These are phyloP conservation scores for Echinochloa phyllopogon DNA, from an alignment of 176 grass and related monocot genomes.

Conservation along the genomic window DNA sequence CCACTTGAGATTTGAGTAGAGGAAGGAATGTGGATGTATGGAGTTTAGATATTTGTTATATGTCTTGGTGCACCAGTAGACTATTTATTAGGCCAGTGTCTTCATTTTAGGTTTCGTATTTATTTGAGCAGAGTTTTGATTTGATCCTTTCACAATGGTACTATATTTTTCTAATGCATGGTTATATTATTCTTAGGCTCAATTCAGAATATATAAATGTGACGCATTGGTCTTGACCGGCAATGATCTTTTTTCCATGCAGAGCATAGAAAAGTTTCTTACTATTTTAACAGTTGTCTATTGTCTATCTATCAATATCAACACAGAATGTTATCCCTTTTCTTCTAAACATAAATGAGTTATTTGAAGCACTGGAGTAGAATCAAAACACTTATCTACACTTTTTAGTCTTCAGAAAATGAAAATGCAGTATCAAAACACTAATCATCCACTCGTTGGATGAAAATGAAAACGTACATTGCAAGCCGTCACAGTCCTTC, in stretches of 20 bases:
- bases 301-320: no score
- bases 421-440: no score
- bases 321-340: no score
- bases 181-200: neutral
- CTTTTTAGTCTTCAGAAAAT: no score
- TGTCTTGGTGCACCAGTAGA: slow-evolving; percentile 8
- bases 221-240: neutral
- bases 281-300: no score
- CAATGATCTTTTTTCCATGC: neutral
- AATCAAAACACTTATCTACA: no score
- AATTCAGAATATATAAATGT: neutral
- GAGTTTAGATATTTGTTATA: slow-evolving; percentile 15
- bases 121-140: slow-evolving; percentile 4
- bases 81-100: neutral
- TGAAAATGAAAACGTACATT: no score
- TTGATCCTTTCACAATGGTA: neutral
- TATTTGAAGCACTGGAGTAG: no score
- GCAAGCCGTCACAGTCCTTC: no score
- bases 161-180: slow-evolving; percentile 7
- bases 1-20: slow-evolving; percentile 37
- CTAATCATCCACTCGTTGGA: no score
- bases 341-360: no score
- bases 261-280: neutral
- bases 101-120: slow-evolving; percentile 18
- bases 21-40: slow-evolving; percentile 15